These are phyloP conservation scores for Penicillium mononematosum DNA, from an alignment of 495 filamentous ascomycete species.

Conservation along the genomic window DNA sequence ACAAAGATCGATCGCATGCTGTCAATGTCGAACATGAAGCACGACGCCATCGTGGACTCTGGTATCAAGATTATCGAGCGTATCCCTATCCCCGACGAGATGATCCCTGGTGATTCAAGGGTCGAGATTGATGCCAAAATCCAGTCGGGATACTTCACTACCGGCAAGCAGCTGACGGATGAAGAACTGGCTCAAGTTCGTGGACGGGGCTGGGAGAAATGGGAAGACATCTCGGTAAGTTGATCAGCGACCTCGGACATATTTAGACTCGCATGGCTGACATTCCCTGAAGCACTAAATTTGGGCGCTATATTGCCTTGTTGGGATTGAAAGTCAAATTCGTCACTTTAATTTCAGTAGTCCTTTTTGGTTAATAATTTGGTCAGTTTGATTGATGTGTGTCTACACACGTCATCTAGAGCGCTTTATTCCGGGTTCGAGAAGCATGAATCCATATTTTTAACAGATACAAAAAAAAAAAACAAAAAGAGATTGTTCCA, in stretches of 20 bases:
- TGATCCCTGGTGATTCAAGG: constrained; percentile 92
- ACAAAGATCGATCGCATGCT: constrained; percentile 99
- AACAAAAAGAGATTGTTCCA: not conserved
- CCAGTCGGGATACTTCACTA: constrained; percentile 94
- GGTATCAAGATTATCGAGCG: constrained; percentile 93
- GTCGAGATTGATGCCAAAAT: constrained; percentile 99
- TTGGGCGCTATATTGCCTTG: not conserved
- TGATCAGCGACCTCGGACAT: not conserved
- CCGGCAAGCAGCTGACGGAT: constrained; percentile 82
- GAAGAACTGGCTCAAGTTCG: constrained; percentile 82
- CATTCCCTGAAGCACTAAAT: constrained; percentile 19
- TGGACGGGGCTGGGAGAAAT: constrained; percentile 90
- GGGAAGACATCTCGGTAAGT: constrained; percentile 58
- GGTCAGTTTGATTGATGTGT: not conserved
- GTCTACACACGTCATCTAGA: not conserved
- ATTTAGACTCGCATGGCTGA: not conserved
- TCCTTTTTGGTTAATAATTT: not conserved
- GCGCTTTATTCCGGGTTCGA: not conserved
- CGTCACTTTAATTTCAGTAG: not conserved
- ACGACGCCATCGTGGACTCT: constrained; percentile 95
- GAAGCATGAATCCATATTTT: not conserved
- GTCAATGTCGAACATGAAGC: constrained; percentile 99
- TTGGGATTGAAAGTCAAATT: not conserved
- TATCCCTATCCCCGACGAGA: constrained; percentile 87
- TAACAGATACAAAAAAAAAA: not conserved